These are phyloP conservation scores for Fusarium mexicanum DNA, from an alignment of 2,329 filamentous ascomycete genomes.

Conservation along the genomic window DNA sequence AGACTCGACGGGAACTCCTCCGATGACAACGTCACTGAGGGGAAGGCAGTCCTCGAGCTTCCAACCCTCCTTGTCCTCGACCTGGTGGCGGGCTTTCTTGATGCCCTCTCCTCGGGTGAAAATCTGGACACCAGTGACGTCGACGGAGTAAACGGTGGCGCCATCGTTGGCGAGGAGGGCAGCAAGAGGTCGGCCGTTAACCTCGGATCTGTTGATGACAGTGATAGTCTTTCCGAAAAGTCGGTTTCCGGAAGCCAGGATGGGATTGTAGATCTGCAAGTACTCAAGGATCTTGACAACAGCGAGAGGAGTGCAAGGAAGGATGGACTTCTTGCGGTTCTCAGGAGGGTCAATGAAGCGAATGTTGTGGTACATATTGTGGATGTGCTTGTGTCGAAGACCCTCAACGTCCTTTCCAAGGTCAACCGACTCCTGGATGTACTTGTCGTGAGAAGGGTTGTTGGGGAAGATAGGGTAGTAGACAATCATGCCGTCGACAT, in stretches of 20 bases:
- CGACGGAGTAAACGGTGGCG: conserved; percentile 93
- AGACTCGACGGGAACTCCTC: conserved; percentile 85
- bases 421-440: conserved; percentile 93
- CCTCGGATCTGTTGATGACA: conserved; percentile 95
- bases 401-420: conserved; percentile 95
- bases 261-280: conserved; percentile 94
- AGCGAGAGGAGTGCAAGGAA: conserved; percentile 95
- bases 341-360: conserved; percentile 86
- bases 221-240: conserved; percentile 94
- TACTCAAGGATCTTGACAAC: conserved; percentile 98
- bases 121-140: conserved; percentile 89
- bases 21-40: conserved; percentile 92
- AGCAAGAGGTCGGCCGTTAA: conserved; percentile 91
- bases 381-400: conserved; percentile 90
- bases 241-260: conserved; percentile 90
- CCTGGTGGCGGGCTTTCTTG: conserved; percentile 85
- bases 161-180: conserved; percentile 96
- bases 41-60: conserved; percentile 82
- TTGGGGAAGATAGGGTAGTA: conserved; percentile 95
- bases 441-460: conserved; percentile 88
- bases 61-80: conserved; percentile 84
- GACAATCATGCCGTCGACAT: conserved; percentile 90
- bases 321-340: conserved; percentile 85
- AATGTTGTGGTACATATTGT: conserved; percentile 99
- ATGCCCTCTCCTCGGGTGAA: conserved; percentile 92